Percentiles rank a stretch among this genome's conserved stretches.
Evolutionary conservation across 371 early-diverging fungal species (phyloP).

Genomic region (Actinomortierella wolfii): DNA sequence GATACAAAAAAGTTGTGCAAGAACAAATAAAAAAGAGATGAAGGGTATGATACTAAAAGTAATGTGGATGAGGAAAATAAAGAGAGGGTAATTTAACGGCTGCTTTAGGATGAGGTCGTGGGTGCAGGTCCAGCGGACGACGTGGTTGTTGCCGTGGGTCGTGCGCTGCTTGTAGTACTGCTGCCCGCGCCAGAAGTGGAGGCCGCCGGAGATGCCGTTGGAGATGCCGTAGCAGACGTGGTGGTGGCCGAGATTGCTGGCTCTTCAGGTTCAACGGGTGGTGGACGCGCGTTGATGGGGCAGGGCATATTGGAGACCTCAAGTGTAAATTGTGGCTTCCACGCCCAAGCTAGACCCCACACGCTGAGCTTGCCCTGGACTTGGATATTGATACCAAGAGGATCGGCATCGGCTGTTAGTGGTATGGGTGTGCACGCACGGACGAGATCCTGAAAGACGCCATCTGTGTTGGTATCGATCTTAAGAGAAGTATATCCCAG

Average conservation of each 20-base stretch:
- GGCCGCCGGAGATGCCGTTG: conserved; percentile 7
- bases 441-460: conserved; percentile 8
- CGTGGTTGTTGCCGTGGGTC: no score
- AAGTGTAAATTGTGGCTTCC: conserved; percentile 31
- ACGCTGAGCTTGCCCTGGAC: conserved; percentile 20
- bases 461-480: conserved; percentile 24
- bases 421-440: conserved; percentile 14
- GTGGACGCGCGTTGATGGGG: conserved; percentile 17
- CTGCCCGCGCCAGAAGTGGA: not conserved
- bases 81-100: not conserved
- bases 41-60: not conserved
- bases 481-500: conserved; percentile 21
- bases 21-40: not conserved
- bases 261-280: not conserved
- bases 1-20: not conserved
- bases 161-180: no score
- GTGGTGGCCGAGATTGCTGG: conserved; percentile 7
- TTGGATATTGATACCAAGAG: conserved; percentile 12
- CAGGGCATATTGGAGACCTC: conserved; percentile 22
- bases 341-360: conserved; percentile 39
- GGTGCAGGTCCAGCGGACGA: not conserved
- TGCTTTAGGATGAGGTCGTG: not conserved
- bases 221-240: conserved; percentile 6
- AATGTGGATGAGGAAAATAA: not conserved
- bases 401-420: not conserved